phyloP scores from a whole-genome alignment of 371 early-diverging fungal genomes.

The Syncephalastrum sp. region DNA sequence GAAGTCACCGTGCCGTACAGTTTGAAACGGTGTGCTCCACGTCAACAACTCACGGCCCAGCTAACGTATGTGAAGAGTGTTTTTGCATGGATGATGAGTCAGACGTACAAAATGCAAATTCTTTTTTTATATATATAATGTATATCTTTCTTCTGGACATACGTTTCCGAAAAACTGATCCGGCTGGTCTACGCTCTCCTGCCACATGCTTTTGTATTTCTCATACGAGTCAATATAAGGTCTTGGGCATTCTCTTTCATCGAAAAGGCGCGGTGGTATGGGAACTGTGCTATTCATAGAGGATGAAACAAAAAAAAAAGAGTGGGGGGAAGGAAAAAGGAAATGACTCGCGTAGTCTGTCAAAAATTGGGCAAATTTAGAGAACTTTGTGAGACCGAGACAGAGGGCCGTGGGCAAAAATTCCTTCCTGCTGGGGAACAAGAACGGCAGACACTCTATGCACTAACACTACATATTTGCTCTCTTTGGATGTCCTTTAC shows the following conservation, averaged over 20 bases:
- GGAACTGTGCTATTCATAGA: slow-evolving; percentile 23
- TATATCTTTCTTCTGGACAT: slow-evolving; percentile 10
- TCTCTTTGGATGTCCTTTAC: too few relatives aligned
- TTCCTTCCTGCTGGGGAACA: neutral
- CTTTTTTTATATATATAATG: too few relatives aligned
- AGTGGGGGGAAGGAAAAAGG: slow-evolving; percentile 7
- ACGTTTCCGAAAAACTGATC: slow-evolving; percentile 82
- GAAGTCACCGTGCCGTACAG: slow-evolving; percentile 64
- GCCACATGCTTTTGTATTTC: slow-evolving; percentile 75
- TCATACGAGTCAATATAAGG: slow-evolving; percentile 75
- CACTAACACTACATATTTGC: neutral
- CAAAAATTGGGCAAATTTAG: too few relatives aligned
- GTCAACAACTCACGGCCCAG: slow-evolving; percentile 67
- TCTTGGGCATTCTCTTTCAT: slow-evolving; percentile 44
- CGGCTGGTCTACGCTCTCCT: slow-evolving; percentile 75
- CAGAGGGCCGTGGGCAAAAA: neutral
- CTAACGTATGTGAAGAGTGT: slow-evolving; percentile 21
- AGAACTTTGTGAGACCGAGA: neutral
- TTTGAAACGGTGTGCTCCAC: slow-evolving; percentile 79
- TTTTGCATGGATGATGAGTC: neutral
- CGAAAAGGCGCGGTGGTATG: slow-evolving; percentile 55
- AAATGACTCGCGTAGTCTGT: neutral
- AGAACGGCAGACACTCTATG: neutral
- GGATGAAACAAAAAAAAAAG: slow-evolving; percentile 10
- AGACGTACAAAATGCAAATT: slow-evolving; percentile 1